Conservation (phyloP, 2,329 filamentous ascomycete species). For the Fusarium succisae region DNA sequence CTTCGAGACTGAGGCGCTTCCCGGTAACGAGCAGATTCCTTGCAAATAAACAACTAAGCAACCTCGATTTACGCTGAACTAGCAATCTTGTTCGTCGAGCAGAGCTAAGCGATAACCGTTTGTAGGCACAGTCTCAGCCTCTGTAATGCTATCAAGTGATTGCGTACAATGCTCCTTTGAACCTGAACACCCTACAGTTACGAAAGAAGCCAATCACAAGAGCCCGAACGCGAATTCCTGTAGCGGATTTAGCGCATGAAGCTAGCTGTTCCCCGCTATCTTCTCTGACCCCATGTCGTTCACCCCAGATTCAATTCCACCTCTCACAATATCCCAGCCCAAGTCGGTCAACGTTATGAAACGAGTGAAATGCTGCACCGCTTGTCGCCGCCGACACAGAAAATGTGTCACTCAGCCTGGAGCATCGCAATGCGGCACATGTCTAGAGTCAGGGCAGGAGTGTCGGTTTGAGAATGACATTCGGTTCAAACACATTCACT, state of each 20-base stretch:
- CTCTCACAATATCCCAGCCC: not conserved
- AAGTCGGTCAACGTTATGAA: not conserved
- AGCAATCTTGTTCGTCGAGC: rapidly evolving
- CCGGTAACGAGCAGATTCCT: no score
- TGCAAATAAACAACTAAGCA: no score
- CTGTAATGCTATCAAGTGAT: rapidly evolving
- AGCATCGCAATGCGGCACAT: not conserved
- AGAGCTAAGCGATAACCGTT: rapidly evolving
- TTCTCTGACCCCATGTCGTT: not conserved
- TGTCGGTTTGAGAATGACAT: conserved; percentile 1
- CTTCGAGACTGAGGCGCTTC: not conserved
- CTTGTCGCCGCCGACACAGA: not conserved
- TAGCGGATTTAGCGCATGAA: not conserved
- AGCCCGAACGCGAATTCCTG: rapidly evolving
- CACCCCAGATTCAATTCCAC: not conserved
- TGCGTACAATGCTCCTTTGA: rapidly evolving
- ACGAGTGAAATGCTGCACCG: not conserved
- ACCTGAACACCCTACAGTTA: rapidly evolving
- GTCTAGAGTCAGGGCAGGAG: not conserved
- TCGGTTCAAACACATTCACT: not conserved
- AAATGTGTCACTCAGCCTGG: not conserved
- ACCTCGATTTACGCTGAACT: not conserved
- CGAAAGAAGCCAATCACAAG: rapidly evolving
- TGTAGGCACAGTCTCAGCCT: rapidly evolving
- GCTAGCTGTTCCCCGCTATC: not conserved